Evolutionary conservation across 768 basidiomycete species (phyloP).

Genomic region (Asterophora lycoperdoides): DNA sequence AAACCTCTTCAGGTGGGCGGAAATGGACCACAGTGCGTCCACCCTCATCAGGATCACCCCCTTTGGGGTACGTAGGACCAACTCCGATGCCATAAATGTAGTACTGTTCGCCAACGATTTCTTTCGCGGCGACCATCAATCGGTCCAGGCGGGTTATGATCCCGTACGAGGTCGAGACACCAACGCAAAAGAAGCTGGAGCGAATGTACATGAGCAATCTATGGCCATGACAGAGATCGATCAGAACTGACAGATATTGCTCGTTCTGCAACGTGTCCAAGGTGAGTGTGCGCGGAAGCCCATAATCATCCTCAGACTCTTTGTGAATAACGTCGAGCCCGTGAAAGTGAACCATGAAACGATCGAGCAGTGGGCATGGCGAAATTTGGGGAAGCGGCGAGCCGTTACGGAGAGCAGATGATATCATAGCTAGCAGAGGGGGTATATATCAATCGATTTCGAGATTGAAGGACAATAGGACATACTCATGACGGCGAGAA

Average conservation of each 20-base stretch:
- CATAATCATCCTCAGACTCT: conserved; percentile 71
- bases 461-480: conserved; percentile 3
- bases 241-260: conserved; percentile 64
- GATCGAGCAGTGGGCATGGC: conserved; percentile 61
- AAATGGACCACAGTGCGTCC: background rate
- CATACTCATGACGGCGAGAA: conserved; percentile 77
- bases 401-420: conserved; percentile 70
- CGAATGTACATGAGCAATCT: background rate
- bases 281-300: conserved; percentile 66
- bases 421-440: conserved; percentile 63
- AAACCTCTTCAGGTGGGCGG: too few relatives aligned
- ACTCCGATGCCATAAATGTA: conserved; percentile 69
- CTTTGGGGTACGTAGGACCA: background rate
- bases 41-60: background rate
- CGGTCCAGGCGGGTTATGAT: conserved; percentile 72
- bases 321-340: conserved; percentile 66
- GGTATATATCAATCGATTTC: background rate
- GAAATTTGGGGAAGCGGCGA: conserved; percentile 81
- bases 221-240: background rate
- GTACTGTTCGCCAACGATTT: conserved; percentile 83
- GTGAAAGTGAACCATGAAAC: conserved; percentile 45
- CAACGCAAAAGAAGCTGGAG: conserved; percentile 63
- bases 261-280: conserved; percentile 70
- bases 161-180: conserved; percentile 62
- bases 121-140: conserved; percentile 78